Base-by-base conservation (phyloP, 495 filamentous ascomycete species). In the Penicillium chermesinum region DNA sequence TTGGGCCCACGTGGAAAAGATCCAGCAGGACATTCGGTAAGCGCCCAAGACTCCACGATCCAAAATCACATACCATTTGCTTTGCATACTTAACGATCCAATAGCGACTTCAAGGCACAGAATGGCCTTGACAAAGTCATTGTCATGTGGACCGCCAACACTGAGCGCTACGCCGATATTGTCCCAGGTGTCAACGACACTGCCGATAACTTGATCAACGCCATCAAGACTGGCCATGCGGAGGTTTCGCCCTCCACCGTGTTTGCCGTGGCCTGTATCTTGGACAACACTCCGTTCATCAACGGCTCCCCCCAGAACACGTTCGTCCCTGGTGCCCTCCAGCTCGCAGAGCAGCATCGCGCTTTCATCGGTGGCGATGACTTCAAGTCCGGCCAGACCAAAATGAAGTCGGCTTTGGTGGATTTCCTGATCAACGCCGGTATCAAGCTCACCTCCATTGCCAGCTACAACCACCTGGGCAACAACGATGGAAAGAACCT, bases 401-500 rank as follows among this genome's bases (percentile, higher is more conserved):
- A 98, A 83, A 98, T 98, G 93, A 98, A 98, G 72, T 96, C 90
- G 33, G 94, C 94, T 15, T 82, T 98, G 14, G 94, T 97, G 14
- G 93, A 98, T 73, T 98, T 98, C 78, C 71, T 98, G 59, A 93
- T 98, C 83, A 96, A 84, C 67, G 94, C 93, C 46, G 93, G 93
- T 65, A 96, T 98, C 79, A 96, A 95, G 79, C 84, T 98, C 57
- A 98, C 94, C 44, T 96, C 94, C 44, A 97, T 98, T 70, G 88
- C 93, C 57, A 93, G 87, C 74, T 98, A 97, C 81, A 98, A 98
- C 80, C 94, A 97, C 72, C 85, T 98, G 40, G 93, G 93, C 62
- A 98, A 98, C 79, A 98, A 98, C 63, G 93, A 98, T 65, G 93
- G 93, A 76, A 95, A 88, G 83, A 98, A 98, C 75, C 71, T 98